Percentiles rank a stretch among this genome's conserved stretches.
phyloP scores from a whole-genome alignment of 306 rosid genomes.

The Citrullus mucosospermus region DNA sequence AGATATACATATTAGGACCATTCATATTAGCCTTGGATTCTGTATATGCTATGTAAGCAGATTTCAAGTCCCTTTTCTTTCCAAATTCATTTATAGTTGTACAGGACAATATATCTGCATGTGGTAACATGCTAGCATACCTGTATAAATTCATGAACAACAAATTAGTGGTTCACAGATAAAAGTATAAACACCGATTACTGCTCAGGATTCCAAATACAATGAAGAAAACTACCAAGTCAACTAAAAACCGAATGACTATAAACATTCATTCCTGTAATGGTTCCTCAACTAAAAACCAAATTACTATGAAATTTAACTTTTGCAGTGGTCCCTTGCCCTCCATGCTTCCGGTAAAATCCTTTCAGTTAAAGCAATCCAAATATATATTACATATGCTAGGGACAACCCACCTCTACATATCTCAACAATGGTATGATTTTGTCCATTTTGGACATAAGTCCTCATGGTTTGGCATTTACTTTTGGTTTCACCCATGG shows the following conservation, averaged over 20 bases:
- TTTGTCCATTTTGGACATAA: too few relatives aligned
- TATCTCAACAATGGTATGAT: too few relatives aligned
- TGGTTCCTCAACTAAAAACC: not conserved
- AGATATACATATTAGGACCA: constrained; percentile 60
- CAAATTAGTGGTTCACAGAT: not conserved
- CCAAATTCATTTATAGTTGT: constrained; percentile 66
- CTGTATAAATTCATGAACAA: constrained; percentile 30
- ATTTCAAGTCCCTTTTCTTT: constrained; percentile 48
- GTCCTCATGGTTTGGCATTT: too few relatives aligned
- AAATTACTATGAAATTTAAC: not conserved
- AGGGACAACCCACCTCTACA: too few relatives aligned
- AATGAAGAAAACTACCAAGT: not conserved
- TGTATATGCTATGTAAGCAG: constrained; percentile 67
- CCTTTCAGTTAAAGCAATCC: not conserved
- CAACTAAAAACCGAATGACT: not conserved
- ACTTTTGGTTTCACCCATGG: too few relatives aligned
- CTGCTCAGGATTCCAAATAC: not conserved
- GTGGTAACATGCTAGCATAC: constrained; percentile 75
- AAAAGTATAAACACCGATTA: not conserved
- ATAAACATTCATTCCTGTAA: not conserved
- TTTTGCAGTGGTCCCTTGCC: not conserved
- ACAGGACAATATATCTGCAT: constrained; percentile 50
- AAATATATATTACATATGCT: not conserved
- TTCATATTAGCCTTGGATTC: constrained; percentile 36
- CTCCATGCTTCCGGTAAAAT: not conserved